A percentile compares a stretch with the other conserved stretches of the same genome.
Evolutionary conservation across 805 yeast species (phyloP).

Genomic region (Kazachstania africana): DNA sequence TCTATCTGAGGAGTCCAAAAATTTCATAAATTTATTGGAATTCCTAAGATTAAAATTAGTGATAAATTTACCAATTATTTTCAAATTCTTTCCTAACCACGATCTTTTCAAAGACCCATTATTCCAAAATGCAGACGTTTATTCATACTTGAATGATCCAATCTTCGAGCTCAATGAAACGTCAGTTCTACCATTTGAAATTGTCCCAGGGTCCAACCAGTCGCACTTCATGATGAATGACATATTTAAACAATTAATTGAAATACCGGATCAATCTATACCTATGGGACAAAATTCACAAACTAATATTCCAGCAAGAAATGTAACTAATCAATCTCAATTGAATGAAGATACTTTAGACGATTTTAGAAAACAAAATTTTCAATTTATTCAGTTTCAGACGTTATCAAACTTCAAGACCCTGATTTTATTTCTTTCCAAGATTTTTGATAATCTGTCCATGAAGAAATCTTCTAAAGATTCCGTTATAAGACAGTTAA

Average conservation of each 20-base stretch:
- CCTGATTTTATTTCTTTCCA: conserved; percentile 14
- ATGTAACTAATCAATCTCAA: background rate
- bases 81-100: conserved; percentile 21
- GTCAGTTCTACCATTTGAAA: conserved; percentile 5
- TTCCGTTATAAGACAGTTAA: conserved; percentile 14
- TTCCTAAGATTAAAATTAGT: conserved; percentile 14
- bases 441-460: conserved; percentile 19
- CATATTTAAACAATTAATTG: conserved; percentile 5
- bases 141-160: conserved; percentile 13
- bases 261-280: background rate
- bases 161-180: conserved; percentile 1
- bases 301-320: background rate
- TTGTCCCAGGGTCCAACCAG: conserved; percentile 6
- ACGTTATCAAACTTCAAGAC: conserved; percentile 19
- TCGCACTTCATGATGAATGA: conserved; percentile 1
- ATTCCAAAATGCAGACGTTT: conserved; percentile 16
- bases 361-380: conserved; percentile 7
- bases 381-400: conserved; percentile 20
- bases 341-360: conserved; percentile 4
- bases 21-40: conserved; percentile 15
- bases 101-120: conserved; percentile 17
- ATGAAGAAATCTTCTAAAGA: conserved; percentile 19
- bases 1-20: conserved; percentile 8
- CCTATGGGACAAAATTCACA: background rate
- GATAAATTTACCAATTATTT: conserved; percentile 19